Percentiles rank a stretch among this genome's conserved stretches.
Evolutionary conservation across 371 early-diverging fungal genomes (phyloP).

Genomic region (Apophysomyces sp.): DNA sequence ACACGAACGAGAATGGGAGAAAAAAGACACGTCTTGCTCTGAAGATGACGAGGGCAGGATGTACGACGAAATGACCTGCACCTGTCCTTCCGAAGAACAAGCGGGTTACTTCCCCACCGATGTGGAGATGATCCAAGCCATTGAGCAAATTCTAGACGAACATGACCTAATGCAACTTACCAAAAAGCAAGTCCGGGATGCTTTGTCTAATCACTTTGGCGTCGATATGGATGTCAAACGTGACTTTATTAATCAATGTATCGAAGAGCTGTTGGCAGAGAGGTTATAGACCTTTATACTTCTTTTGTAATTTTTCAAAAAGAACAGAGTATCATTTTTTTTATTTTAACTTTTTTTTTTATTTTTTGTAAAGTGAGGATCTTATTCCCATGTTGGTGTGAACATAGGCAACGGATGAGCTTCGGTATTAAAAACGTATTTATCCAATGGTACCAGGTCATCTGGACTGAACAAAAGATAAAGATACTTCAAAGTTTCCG

Average conservation of each 20-base stretch:
- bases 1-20: slow-evolving; percentile 64
- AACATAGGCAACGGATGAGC: slow-evolving; percentile 83
- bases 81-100: not conserved
- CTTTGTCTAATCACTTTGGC: slow-evolving; percentile 70
- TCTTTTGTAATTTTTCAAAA: not conserved
- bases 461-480: slow-evolving; percentile 80
- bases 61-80: not conserved
- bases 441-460: slow-evolving; percentile 70
- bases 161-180: slow-evolving; percentile 77
- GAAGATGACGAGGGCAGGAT: not conserved
- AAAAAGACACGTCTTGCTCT: slow-evolving; percentile 1
- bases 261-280: slow-evolving; percentile 52
- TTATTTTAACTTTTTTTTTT: too few relatives aligned
- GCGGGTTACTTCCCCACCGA: slow-evolving; percentile 75
- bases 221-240: slow-evolving; percentile 48
- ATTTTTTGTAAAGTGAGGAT: not conserved
- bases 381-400: slow-evolving; percentile 23
- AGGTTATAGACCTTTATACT: not conserved
- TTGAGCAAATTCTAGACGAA: slow-evolving; percentile 68
- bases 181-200: slow-evolving; percentile 85
- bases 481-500: slow-evolving; percentile 95
- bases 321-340: not conserved
- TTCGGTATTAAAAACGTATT: slow-evolving; percentile 90
- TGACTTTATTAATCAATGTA: slow-evolving; percentile 81
- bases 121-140: slow-evolving; percentile 69